Conservation (phyloP, 139 green algal species). For the Pleodorina starrii region DNA sequence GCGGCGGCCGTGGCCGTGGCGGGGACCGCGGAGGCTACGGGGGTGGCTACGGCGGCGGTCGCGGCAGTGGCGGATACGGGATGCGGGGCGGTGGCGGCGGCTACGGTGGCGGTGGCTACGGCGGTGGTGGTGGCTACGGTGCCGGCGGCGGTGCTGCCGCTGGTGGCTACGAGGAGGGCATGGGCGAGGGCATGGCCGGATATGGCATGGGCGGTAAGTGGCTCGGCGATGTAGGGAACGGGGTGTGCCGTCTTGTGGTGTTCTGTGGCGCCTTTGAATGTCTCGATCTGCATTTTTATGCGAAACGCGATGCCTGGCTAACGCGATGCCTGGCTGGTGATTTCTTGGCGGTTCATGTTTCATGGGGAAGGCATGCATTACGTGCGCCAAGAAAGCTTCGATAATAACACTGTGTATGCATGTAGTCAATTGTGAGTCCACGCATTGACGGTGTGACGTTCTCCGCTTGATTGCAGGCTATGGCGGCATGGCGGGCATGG, state of each 20-base stretch:
- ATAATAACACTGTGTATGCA: too few relatives aligned
- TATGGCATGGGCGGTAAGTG: slow-evolving; percentile 21
- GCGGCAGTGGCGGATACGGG: too few relatives aligned
- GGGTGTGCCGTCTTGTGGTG: too few relatives aligned
- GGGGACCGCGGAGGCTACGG: slow-evolving; percentile 8
- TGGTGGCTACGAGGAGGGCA: slow-evolving; percentile 20
- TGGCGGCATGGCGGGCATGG: slow-evolving; percentile 36
- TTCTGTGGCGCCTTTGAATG: too few relatives aligned
- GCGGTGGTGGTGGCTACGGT: not conserved
- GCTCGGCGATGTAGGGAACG: not conserved
- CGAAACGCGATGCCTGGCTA: too few relatives aligned
- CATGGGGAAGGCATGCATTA: too few relatives aligned
- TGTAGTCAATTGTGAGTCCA: too few relatives aligned
- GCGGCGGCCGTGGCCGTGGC: slow-evolving; percentile 1
- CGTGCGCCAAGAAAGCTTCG: too few relatives aligned
- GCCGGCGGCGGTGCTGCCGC: not conserved
- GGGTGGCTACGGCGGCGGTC: slow-evolving; percentile 4
- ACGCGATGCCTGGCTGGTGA: too few relatives aligned
- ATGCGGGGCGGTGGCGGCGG: too few relatives aligned
- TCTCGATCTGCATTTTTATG: too few relatives aligned
- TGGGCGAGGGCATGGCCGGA: not conserved
- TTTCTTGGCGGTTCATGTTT: too few relatives aligned
- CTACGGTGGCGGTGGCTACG: slow-evolving; percentile 13
- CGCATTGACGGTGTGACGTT: not conserved
- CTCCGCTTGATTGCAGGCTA: slow-evolving; percentile 1